Evolutionary conservation across 371 early-diverging fungal species (phyloP), one percentile per base, ranked within the genome.

Genomic region (Mucor circinelloides): DNA sequence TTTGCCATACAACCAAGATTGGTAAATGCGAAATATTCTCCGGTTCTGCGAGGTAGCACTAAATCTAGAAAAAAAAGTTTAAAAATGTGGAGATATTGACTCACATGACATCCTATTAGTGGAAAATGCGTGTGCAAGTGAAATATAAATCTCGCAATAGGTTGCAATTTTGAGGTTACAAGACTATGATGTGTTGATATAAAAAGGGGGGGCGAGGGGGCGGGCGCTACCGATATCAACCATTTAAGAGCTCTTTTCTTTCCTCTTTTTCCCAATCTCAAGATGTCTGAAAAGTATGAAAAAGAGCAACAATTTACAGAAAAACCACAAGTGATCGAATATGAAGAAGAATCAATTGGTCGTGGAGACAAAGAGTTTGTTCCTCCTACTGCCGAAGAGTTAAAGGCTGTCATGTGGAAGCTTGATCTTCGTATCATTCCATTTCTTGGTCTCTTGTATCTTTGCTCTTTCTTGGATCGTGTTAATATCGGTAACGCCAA

Each of bases 401-500:
- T 70, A n/a, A 64, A 55, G 21, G 60, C 60, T 3, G 44, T 82
- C n/a, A 59, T 82, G 13, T 73, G 82, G 69, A 84, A 84, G 62
- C 59, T 84, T 28, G 84, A 84, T 63, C 61, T 61, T 42, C 78
- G 76, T 19, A 67, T 84, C 31, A 63, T 82, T 38, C 84, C 84
- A 9, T 75, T 83, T 31, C 75, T 83, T 19, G 79, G 85, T 58
- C 28, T 86, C 5, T 64, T 86, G 5, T 86, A 86, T 56, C 78
- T 86, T 10, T 80, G 79, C 57, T 80, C 80, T 21, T 86, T 84
- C 68, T 70, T 86, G 52, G 86, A 86, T 69, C 77, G 86, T 48
- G 77, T 79, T 17, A 86, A 86, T 52, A 83, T 86, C 40, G 85
- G 85, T 21, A 88, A 88, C 65, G 88, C 88, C 15, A 85, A 87